Evolutionary conservation across 306 rosid genomes (phyloP).

Genomic region (Vigna nakashimae): DNA sequence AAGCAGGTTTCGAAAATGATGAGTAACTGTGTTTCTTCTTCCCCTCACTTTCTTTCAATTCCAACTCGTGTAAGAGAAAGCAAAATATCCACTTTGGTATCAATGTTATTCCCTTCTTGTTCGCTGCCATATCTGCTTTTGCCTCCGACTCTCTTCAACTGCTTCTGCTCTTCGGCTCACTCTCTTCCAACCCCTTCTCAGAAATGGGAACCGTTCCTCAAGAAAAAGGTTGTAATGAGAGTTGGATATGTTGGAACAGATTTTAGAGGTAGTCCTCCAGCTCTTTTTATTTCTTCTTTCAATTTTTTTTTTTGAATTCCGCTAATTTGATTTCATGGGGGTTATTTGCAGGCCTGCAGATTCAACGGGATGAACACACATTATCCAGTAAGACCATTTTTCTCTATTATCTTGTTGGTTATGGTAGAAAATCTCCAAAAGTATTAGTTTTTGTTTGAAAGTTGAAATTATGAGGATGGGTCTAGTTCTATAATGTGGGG

Average conservation of each 20-base stretch:
- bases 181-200: constrained; percentile 38
- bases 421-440: not conserved
- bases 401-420: not conserved
- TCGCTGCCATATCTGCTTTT: constrained; percentile 35
- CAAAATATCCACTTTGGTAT: not conserved
- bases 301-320: not conserved
- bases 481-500: not conserved
- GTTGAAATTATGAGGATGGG: not conserved
- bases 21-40: not conserved
- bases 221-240: constrained; percentile 56
- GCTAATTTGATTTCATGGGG: not conserved
- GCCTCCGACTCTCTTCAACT: constrained; percentile 35
- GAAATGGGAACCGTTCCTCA: constrained; percentile 56
- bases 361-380: constrained; percentile 71
- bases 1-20: not conserved
- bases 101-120: constrained; percentile 41
- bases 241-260: constrained; percentile 58
- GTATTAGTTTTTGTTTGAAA: not conserved
- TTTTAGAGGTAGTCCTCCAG: constrained; percentile 43
- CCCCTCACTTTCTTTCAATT: not conserved
- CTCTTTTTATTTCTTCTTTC: not conserved
- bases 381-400: constrained; percentile 63
- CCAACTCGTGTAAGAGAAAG: constrained; percentile 1
- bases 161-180: constrained; percentile 40
- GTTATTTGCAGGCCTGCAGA: constrained; percentile 67